A percentile compares a stretch with the other conserved stretches of the same genome.
These are phyloP conservation scores for Zanthoxylum bungeanum DNA, from an alignment of 345 rosid genomes.

Conservation along the genomic window DNA sequence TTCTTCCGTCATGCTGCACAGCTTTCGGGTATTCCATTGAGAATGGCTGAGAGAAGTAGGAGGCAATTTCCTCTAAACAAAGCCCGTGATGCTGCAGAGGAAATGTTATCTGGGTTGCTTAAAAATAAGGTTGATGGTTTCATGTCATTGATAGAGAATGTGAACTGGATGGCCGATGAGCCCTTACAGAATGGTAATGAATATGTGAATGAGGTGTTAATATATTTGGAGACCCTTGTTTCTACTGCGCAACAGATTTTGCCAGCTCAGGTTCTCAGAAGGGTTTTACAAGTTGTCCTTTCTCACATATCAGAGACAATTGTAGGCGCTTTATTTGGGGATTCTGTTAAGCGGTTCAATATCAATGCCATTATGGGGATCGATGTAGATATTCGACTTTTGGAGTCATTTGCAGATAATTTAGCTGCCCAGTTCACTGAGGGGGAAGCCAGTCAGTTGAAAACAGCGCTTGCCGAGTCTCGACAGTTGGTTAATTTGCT, in stretches of 20 bases:
- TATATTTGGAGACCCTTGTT: constrained; percentile 87
- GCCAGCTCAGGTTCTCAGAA: constrained; percentile 71
- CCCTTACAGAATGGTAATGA: constrained; percentile 77
- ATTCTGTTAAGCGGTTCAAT: constrained; percentile 77
- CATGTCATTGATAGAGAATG: constrained; percentile 86
- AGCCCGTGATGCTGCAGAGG: constrained; percentile 90
- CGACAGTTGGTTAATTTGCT: constrained; percentile 83
- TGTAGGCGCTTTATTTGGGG: constrained; percentile 62
- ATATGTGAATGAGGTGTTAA: constrained; percentile 88
- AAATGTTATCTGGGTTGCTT: constrained; percentile 84
- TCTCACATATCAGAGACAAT: constrained; percentile 81
- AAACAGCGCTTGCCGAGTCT: constrained; percentile 70
- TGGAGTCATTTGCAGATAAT: constrained; percentile 87
- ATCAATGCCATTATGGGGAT: constrained; percentile 77
- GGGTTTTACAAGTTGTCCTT: constrained; percentile 81
- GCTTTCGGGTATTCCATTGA: constrained; percentile 84
- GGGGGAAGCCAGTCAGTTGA: constrained; percentile 79
- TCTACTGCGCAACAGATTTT: constrained; percentile 96
- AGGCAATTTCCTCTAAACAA: constrained; percentile 86
- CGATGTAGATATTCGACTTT: constrained; percentile 73
- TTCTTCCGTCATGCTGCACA: constrained; percentile 95
- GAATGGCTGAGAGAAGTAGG: constrained; percentile 95
- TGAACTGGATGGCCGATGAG: constrained; percentile 95
- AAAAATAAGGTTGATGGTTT: constrained; percentile 89
- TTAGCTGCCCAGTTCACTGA: constrained; percentile 63